Percentiles rank a stretch among this genome's conserved stretches.
These are phyloP conservation scores for Cantharellus anzutake DNA, from an alignment of 768 basidiomycete species.

Conservation along the genomic window DNA sequence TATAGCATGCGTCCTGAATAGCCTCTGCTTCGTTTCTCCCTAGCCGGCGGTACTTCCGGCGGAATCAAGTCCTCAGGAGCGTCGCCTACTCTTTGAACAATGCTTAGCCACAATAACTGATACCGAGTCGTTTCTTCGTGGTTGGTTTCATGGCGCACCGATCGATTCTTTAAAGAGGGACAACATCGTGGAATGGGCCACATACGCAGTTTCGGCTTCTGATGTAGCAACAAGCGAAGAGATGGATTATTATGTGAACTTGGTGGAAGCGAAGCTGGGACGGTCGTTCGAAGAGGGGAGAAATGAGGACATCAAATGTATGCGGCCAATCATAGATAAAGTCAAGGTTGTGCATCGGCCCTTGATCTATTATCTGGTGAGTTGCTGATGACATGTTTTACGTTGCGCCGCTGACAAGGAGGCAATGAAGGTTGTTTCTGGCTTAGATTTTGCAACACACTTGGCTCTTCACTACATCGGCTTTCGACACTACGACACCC, in stretches of 20 bases:
- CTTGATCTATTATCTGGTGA: not conserved
- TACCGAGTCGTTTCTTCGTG: not conserved
- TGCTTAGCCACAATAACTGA: not conserved
- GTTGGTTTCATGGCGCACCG: not conserved
- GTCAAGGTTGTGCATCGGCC: not conserved
- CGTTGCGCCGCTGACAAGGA: not conserved
- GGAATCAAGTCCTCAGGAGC: not conserved
- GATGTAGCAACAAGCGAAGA: not conserved
- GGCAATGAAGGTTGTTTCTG: not conserved
- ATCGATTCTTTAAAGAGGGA: not conserved
- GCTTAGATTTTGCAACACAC: not conserved
- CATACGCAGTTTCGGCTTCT: not conserved
- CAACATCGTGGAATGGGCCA: conserved; percentile 1
- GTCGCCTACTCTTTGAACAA: not conserved
- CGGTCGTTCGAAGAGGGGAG: not conserved
- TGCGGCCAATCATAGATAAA: not conserved
- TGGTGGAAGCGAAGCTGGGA: not conserved
- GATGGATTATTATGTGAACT: not conserved
- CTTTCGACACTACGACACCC: not conserved
- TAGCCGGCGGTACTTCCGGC: not conserved
- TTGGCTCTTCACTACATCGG: not conserved
- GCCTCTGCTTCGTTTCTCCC: not conserved
- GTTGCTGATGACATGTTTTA: not conserved
- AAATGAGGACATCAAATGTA: not conserved
- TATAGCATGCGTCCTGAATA: too few relatives aligned